Base-by-base conservation (phyloP, 192 early-diverging fungal genomes). In the Haplosporangium gracile region DNA sequence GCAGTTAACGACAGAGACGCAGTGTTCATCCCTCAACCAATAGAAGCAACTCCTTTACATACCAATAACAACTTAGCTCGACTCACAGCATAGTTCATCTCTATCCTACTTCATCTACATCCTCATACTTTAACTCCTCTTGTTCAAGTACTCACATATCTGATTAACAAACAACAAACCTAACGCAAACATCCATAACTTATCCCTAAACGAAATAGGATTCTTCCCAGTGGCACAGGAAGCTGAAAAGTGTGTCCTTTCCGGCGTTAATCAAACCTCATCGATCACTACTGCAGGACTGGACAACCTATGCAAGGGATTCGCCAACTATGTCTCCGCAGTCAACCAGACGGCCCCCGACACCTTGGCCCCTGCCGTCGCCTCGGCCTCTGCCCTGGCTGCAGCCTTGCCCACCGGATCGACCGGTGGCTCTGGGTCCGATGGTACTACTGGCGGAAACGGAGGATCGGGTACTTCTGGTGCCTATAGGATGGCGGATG, bases 171-270 rank as follows among this genome's bases (percentile, higher is more conserved):
- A 5, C 49, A 51, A 2, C 16, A 22, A 15, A 51, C 2, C 49
- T 51, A 51, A 51, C 20, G 20, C 49, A 9, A 65, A 32, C 60
- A 32, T 11, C n/a, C 29, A 15, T 11, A 15, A 65, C 3, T 13
- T 13, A 15, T n/a, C n/a, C 24, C 24, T 18, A 5, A 26, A 15
- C n/a, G 1, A 15, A 29, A 22, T 73, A 85, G 84, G 84, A 7
- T 80, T 86, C 76, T 86, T 53, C 79, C 75, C 68, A 4, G 45
- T 86, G 38, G 84, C 84, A 1, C 2, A n/a, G 0, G 84, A 79
- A 7, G 74, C n/a, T 34, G 84, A 86, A 24, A 36, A 60, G 0
- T 86, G 84, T 55, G 51, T 72, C 2, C 39, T 78, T 5, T 45
- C 16, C 5, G 83, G 83, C 36, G 65, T 78, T 4, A 11, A 6